Evolutionary conservation across 805 yeast genomes (phyloP).

Genomic region (Saccharomycopsis javanensis): DNA sequence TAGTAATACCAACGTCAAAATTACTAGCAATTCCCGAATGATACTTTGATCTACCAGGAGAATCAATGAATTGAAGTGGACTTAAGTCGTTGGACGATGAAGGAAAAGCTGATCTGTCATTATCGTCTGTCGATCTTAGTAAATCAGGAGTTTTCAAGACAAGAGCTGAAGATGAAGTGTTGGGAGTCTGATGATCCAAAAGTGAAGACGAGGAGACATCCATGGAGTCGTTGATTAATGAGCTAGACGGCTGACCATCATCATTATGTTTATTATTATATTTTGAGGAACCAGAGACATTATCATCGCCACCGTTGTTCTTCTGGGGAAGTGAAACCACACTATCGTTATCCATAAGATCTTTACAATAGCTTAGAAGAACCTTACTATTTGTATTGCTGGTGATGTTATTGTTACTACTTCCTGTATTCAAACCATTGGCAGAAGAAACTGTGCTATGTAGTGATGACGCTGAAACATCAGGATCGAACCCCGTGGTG

Average conservation of each 20-base stretch:
- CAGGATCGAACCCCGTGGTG: not conserved
- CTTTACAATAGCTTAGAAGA: not conserved
- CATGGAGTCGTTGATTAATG: not conserved
- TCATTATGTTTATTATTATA: no score
- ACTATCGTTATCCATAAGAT: not conserved
- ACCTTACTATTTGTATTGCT: not conserved
- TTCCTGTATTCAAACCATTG: not conserved
- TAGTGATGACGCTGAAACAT: not conserved
- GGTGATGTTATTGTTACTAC: not conserved
- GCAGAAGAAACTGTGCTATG: not conserved
- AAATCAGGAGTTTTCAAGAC: not conserved
- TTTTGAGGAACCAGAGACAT: no score
- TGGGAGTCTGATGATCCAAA: not conserved
- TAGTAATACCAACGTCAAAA: not conserved
- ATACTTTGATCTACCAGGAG: constrained; percentile 11
- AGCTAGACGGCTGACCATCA: not conserved
- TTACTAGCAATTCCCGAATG: not conserved
- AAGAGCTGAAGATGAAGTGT: not conserved
- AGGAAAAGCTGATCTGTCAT: not conserved
- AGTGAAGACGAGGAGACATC: not conserved
- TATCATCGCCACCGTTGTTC: not conserved
- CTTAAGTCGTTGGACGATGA: constrained; percentile 6
- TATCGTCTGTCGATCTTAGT: not conserved
- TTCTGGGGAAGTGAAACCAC: not conserved
- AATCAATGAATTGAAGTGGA: constrained; percentile 15